These are phyloP conservation scores for Aureobasidium musti DNA, from an alignment of 2,329 filamentous ascomycete genomes.

Conservation along the genomic window DNA sequence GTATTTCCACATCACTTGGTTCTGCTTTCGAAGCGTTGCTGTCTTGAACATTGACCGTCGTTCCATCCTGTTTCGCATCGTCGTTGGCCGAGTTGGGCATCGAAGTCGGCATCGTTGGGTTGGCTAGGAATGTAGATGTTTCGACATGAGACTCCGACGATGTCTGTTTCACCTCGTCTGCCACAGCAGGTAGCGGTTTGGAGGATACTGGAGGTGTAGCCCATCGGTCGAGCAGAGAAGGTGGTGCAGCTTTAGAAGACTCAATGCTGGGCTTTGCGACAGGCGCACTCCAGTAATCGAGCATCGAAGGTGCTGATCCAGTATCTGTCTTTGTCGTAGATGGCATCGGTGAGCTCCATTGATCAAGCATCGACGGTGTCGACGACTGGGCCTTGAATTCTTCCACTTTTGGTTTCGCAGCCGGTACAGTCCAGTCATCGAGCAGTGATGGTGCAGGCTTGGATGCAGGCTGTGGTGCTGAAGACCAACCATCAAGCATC, in stretches of 20 bases:
- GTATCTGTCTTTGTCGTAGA: not conserved
- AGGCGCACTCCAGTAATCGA: conserved; percentile 5
- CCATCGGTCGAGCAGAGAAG: conserved; percentile 25
- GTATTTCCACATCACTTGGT: not conserved
- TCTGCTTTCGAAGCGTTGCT: not conserved
- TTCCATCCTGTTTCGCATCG: not conserved
- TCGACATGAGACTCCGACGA: not conserved
- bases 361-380: conserved; percentile 24
- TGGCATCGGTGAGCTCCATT: not conserved
- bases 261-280: not conserved
- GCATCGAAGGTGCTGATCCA: not conserved
- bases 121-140: not conserved
- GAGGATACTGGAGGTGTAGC: not conserved
- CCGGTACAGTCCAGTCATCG: conserved; percentile 2
- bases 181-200: not conserved
- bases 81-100: conserved; percentile 18
- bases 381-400: not conserved
- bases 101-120: conserved; percentile 22
- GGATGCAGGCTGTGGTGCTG: not conserved
- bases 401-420: not conserved
- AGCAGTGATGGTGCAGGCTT: not conserved
- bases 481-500: conserved; percentile 35
- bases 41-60: not conserved
- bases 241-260: not conserved
- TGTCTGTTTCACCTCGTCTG: not conserved